Conservation (phyloP, 345 rosid genomes). For the Pugionium cornutum region DNA sequence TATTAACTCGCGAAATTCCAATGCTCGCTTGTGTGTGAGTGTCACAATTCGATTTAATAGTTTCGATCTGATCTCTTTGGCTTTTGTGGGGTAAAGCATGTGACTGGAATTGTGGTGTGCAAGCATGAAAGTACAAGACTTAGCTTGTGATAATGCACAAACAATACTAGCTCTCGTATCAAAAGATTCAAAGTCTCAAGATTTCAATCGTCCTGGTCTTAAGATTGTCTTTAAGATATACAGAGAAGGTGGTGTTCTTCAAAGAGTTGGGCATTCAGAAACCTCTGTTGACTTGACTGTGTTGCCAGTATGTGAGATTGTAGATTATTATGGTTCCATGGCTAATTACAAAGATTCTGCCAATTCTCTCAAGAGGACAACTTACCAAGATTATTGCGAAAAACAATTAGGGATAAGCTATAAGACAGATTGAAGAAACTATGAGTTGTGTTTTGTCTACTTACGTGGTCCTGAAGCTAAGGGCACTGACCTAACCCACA, state of each 20-base stretch:
- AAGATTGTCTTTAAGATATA: constrained; percentile 71
- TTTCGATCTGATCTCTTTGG: constrained; percentile 38
- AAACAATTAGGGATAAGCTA: constrained; percentile 72
- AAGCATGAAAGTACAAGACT: constrained; percentile 77
- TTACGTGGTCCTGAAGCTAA: constrained; percentile 92
- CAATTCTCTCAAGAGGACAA: constrained; percentile 63
- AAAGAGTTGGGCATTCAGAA: constrained; percentile 98
- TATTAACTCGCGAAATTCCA: not conserved
- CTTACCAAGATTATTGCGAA: constrained; percentile 52
- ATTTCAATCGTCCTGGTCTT: constrained; percentile 90
- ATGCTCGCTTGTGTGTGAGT: not conserved
- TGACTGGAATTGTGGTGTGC: constrained; percentile 91
- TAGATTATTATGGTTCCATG: constrained; percentile 98
- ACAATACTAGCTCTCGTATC: constrained; percentile 73
- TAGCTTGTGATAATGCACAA: constrained; percentile 80
- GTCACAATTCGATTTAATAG: not conserved
- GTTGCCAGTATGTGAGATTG: constrained; percentile 88
- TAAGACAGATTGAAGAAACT: constrained; percentile 77
- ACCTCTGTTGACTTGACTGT: constrained; percentile 87
- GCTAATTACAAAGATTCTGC: constrained; percentile 80
- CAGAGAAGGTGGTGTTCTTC: constrained; percentile 86
- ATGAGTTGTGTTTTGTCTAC: constrained; percentile 83
- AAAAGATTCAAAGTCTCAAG: constrained; percentile 71
- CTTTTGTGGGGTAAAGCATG: constrained; percentile 76
- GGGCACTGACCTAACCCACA: constrained; percentile 88